A percentile compares a stretch with the other conserved stretches of the same genome.
Evolutionary conservation across 495 filamentous ascomycete species (phyloP).

Genomic region (Amniculicola lignicola): DNA sequence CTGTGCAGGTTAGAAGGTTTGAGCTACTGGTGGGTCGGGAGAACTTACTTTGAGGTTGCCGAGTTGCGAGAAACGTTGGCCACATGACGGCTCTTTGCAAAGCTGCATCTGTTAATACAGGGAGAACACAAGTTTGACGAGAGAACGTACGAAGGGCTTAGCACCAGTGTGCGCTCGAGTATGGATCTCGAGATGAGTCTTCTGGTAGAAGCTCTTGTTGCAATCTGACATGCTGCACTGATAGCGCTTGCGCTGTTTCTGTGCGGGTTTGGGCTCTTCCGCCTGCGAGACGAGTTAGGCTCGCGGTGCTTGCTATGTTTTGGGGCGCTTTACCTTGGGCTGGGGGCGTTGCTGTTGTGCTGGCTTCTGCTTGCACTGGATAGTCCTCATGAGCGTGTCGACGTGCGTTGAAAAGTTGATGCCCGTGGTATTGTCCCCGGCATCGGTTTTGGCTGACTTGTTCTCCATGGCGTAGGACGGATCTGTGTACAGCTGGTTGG

Average conservation of each 20-base stretch:
- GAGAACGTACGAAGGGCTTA: constrained; percentile 75
- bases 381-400: constrained; percentile 88
- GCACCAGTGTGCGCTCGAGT: constrained; percentile 85
- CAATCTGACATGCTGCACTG: constrained; percentile 73
- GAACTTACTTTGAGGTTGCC: constrained; percentile 77
- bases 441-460: constrained; percentile 10
- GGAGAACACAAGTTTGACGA: not conserved
- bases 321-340: constrained; percentile 1
- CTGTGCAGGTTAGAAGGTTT: constrained; percentile 45
- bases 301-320: not conserved
- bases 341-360: constrained; percentile 33
- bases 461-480: constrained; percentile 11
- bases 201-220: constrained; percentile 81
- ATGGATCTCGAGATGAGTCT: constrained; percentile 92
- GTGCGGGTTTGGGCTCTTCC: constrained; percentile 17
- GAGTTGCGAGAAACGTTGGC: constrained; percentile 78
- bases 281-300: not conserved
- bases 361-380: constrained; percentile 66
- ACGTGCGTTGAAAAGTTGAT: constrained; percentile 74
- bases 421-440: constrained; percentile 25
- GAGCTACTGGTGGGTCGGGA: constrained; percentile 1
- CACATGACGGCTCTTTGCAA: constrained; percentile 72
- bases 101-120: constrained; percentile 45
- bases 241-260: constrained; percentile 61
- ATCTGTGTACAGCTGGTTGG: constrained; percentile 36